phyloP scores from a whole-genome alignment of 768 basidiomycete species.

The Leucogyrophana mollusca region DNA sequence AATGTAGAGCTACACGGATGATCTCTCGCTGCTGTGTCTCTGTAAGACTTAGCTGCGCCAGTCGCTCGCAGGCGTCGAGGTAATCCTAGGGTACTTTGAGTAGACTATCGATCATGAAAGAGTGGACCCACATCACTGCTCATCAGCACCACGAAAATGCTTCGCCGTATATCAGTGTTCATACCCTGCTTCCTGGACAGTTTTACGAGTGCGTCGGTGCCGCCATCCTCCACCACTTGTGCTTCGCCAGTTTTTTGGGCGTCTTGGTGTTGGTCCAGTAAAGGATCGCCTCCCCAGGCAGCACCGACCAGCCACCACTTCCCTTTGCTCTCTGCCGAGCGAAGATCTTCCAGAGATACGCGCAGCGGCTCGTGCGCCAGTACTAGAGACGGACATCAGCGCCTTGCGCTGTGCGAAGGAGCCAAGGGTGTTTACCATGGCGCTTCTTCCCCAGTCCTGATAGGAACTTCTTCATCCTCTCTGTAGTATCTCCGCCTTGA shows the following conservation, averaged over 20 bases:
- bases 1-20: slow-evolving; percentile 88
- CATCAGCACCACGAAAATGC: slow-evolving; percentile 93
- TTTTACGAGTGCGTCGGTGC: slow-evolving; percentile 52
- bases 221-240: slow-evolving; percentile 27
- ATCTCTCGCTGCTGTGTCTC: slow-evolving; percentile 95
- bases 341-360: slow-evolving; percentile 82
- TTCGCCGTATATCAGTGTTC: slow-evolving; percentile 94
- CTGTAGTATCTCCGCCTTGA: slow-evolving; percentile 73
- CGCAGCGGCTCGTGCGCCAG: slow-evolving; percentile 83
- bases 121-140: slow-evolving; percentile 76
- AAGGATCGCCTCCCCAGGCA: slow-evolving; percentile 91
- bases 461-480: slow-evolving; percentile 88
- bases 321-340: slow-evolving; percentile 78
- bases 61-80: slow-evolving; percentile 90
- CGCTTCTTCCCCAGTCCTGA: slow-evolving; percentile 71
- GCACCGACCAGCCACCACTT: slow-evolving; percentile 99
- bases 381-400: slow-evolving; percentile 43
- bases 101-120: background rate
- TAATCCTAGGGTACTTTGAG: slow-evolving; percentile 67
- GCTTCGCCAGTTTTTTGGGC: slow-evolving; percentile 17
- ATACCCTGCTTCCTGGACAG: slow-evolving; percentile 95
- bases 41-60: slow-evolving; percentile 78
- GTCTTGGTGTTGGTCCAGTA: slow-evolving; percentile 63
- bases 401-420: background rate
- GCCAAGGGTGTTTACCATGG: slow-evolving; percentile 45